Conservation (phyloP, 805 yeast species). For the Wickerhamiella occidentalis region DNA sequence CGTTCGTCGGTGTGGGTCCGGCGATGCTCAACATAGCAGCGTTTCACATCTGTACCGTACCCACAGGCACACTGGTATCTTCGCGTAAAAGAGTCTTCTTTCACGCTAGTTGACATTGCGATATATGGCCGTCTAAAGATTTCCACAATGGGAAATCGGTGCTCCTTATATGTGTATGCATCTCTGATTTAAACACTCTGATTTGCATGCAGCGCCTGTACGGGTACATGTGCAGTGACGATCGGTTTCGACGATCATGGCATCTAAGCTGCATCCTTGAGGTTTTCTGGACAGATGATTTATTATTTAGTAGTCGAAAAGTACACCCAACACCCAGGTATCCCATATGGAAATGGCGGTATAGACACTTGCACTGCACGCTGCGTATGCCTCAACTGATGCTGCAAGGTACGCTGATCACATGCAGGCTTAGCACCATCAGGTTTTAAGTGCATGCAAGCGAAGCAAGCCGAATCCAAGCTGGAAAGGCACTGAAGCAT, state of each 20-base stretch:
- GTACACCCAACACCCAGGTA: too few species aligned
- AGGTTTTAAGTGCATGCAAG: not conserved
- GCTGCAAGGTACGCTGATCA: conserved; percentile 2
- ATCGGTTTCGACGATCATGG: conserved; percentile 1
- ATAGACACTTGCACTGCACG: too few species aligned
- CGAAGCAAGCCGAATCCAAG: too few species aligned
- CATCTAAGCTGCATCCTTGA: not conserved
- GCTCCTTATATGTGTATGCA: conserved; percentile 1
- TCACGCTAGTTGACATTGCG: not conserved
- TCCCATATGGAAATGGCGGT: too few species aligned
- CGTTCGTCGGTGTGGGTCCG: conserved; percentile 75
- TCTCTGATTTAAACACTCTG: not conserved
- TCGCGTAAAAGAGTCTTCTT: not conserved
- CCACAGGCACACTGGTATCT: conserved; percentile 12
- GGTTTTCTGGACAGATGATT: too few species aligned
- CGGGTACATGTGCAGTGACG: conserved; percentile 3
- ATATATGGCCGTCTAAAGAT: not conserved
- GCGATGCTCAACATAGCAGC: conserved; percentile 34
- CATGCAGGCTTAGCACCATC: not conserved
- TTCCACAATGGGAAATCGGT: not conserved
- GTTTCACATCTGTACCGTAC: conserved; percentile 12
- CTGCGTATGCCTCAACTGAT: not conserved
- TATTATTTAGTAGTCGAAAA: too few species aligned
- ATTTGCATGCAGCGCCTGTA: conserved; percentile 1
- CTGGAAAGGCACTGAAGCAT: too few species aligned